Evolutionary conservation across 1,139 yeast genomes (phyloP), one percentile per base, ranked within the genome.

Genomic region (Nakaseomyces uthaithaninus): DNA sequence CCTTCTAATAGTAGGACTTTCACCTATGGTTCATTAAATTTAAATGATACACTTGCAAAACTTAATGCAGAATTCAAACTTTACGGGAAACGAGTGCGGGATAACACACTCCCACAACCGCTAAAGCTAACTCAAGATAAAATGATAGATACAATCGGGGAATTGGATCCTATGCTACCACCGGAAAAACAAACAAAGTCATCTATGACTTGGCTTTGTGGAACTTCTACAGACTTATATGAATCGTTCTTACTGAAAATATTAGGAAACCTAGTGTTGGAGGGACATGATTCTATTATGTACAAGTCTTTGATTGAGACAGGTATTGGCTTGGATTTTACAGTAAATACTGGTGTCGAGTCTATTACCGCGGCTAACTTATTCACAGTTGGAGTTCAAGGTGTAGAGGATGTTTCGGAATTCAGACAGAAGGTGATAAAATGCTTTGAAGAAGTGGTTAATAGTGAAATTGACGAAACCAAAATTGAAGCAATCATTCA

Each of bases 281-380:
- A 86, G 58, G 97, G 98, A 1, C 97, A 89, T 55, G 81, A 91
- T 11, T 82, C 97, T 9, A 91, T 95, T 5, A 70, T 91, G 42
- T 85, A 89, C 61, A 86, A 87, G 61, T 76, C 76, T 18, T 68
- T 91, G 44, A 82, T 91, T 45, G 98, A 91, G 59, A 65, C 81
- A 8, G 94, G 93, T 2, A 62, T 79, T 36, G 97, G 94, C 31
- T 77, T 84, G 37, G 97, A 91, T 52, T 91, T 81, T 59, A 69
- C 93, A 0, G 84, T 89, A 5, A 93, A 93, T 54, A 70, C 95
- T 0, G 98, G 98, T 0, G 68, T 86, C 39, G 97, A 91, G 46
- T 72, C 84, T 2, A 78, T 87, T 36, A 83, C 95, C 7, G 81
- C 89, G 0, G 73, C 77, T 38, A 76, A 84, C 44, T 69, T 91